Percentiles rank a stretch among this genome's conserved stretches.
Evolutionary conservation across 2,329 filamentous ascomycete genomes (phyloP).

Genomic region (Alternaria sp.): DNA sequence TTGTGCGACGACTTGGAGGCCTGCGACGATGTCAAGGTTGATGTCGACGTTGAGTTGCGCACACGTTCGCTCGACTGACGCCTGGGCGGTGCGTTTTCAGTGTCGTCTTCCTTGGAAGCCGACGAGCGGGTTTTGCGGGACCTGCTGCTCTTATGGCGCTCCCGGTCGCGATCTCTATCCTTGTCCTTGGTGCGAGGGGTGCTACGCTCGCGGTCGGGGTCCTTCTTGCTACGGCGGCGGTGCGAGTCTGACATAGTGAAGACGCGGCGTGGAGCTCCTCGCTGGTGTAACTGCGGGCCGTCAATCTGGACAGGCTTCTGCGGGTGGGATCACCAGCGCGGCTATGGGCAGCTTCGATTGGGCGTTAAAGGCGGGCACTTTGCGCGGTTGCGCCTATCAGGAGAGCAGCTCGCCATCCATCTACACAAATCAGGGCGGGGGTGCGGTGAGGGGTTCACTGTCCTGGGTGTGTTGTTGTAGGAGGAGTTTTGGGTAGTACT

Average conservation of each 20-base stretch:
- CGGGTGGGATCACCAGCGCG: conserved; percentile 40
- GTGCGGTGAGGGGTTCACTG: conserved; percentile 18
- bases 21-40: conserved; percentile 29
- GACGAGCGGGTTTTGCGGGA: conserved; percentile 46
- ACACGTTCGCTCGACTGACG: conserved; percentile 40
- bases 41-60: conserved; percentile 37
- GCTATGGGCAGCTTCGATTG: conserved; percentile 43
- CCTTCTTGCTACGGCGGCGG: conserved; percentile 51
- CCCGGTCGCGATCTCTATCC: conserved; percentile 32
- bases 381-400: conserved; percentile 46
- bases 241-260: conserved; percentile 45
- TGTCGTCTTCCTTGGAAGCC: conserved; percentile 38
- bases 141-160: conserved; percentile 40
- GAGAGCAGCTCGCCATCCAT: conserved; percentile 41
- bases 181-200: conserved; percentile 39
- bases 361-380: conserved; percentile 33
- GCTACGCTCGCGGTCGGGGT: conserved; percentile 37
- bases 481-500: conserved; percentile 25
- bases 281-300: conserved; percentile 33
- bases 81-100: conserved; percentile 29
- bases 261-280: conserved; percentile 28
- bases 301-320: conserved; percentile 26
- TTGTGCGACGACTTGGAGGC: conserved; percentile 43
- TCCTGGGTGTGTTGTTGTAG: conserved; percentile 21
- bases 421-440: conserved; percentile 25